Evolutionary conservation across 495 filamentous ascomycete genomes (phyloP), one percentile per base, ranked within the genome.

Genomic region (Penicillium egyptiacum): DNA sequence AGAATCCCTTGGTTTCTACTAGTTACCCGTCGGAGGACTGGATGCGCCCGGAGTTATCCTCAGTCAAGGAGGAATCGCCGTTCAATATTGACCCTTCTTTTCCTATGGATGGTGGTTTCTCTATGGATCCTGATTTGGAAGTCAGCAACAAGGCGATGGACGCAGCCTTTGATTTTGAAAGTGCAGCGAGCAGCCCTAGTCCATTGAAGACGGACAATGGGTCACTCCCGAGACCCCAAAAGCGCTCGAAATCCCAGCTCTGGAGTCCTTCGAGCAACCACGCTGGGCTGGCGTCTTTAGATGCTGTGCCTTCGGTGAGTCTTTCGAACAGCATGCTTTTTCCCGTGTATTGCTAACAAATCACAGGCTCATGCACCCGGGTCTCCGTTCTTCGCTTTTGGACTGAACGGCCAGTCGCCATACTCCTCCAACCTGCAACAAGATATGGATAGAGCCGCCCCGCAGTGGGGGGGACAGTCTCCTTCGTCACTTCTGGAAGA

Each of bases 121-220:
- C 69, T 2, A 61, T 74, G 63, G 73, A 74, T 45, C 58, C 75
- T 33, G 78, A 82, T 53, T 65, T 81, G 49, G 78, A 81, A 57
- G 77, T 78, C 35, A 86, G 77, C 64, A 83, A 86, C 67, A 80
- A 76, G 49, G 76, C 75, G 3, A 87, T 89, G 85, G 79, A 84
- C 60, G 76, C 81, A 35, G 79, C 82, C 22, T 88, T 89, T 62
- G 84, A 88, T 60, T 88, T 90, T 65, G 84, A 87, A 26, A 86
- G 85, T 60, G 85, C 85, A 16, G 82, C 84, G 1, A 86, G 80
- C 64, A 89, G 83, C 57, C 86, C 88, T 14, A 83, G 75, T 61
- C 75, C 79, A 28, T 70, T 83, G 57, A 76, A 73, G 44, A 59
- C 61, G 40, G 74, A 75, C 17, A 57, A 66, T 25, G 58, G 59